These are phyloP conservation scores for Kregervanrija delftensis DNA, from an alignment of 805 yeast species.

Conservation along the genomic window DNA sequence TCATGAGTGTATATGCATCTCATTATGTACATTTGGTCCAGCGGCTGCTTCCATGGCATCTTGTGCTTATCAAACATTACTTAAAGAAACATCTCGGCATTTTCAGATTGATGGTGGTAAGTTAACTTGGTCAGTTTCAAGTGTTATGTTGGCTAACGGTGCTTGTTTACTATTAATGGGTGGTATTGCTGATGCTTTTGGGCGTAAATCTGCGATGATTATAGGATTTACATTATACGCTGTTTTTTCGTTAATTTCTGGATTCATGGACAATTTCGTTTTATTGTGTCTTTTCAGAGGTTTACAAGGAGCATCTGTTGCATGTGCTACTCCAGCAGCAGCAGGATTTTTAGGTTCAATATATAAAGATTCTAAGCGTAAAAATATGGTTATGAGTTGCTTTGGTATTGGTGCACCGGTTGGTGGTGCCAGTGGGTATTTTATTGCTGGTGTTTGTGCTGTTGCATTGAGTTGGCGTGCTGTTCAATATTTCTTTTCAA, in stretches of 20 bases:
- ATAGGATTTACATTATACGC: constrained; percentile 29
- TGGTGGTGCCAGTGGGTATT: constrained; percentile 37
- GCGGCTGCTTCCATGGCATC: constrained; percentile 33
- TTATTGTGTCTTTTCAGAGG: constrained; percentile 36
- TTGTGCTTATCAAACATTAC: constrained; percentile 31
- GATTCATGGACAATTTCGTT: constrained; percentile 32
- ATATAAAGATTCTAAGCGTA: constrained; percentile 33
- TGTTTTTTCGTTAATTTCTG: constrained; percentile 28
- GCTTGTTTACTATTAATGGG: constrained; percentile 38
- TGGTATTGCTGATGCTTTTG: constrained; percentile 41
- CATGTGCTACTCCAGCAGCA: constrained; percentile 41
- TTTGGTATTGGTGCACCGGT: constrained; percentile 42
- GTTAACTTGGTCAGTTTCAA: constrained; percentile 37
- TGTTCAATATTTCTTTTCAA: constrained; percentile 34
- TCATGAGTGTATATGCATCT: constrained; percentile 30
- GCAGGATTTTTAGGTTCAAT: constrained; percentile 39
- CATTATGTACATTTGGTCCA: constrained; percentile 32
- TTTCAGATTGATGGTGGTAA: constrained; percentile 34
- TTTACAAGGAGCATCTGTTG: constrained; percentile 36
- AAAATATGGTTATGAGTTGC: constrained; percentile 36
- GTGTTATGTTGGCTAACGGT: constrained; percentile 37
- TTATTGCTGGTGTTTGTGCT: constrained; percentile 38
- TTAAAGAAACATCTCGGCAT: constrained; percentile 28
- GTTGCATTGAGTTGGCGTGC: constrained; percentile 35
- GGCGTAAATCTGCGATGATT: constrained; percentile 35